Evolutionary conservation across 192 early-diverging fungal genomes (phyloP).

Genomic region (Coemansia sp.): DNA sequence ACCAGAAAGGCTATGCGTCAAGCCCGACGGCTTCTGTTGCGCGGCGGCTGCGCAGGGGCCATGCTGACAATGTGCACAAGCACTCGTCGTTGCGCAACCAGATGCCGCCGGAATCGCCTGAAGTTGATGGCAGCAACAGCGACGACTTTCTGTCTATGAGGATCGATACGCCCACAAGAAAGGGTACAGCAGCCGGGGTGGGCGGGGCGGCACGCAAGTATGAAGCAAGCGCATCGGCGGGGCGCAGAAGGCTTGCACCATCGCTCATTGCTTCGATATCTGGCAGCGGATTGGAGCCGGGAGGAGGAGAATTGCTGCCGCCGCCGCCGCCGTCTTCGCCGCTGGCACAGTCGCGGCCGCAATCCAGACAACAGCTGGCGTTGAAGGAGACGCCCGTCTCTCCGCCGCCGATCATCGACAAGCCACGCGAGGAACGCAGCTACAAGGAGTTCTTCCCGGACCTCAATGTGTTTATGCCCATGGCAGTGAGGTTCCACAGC

Average conservation of each 20-base stretch:
- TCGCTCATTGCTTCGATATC: conserved; percentile 14
- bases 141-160: background rate
- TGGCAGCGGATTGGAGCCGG: background rate
- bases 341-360: background rate
- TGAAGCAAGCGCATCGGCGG: background rate
- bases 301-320: too few species aligned
- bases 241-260: conserved; percentile 13
- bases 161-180: background rate
- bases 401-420: conserved; percentile 43
- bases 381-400: conserved; percentile 7
- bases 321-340: background rate
- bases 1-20: conserved; percentile 30
- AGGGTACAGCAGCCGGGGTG: background rate
- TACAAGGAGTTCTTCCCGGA: conserved; percentile 83
- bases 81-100: conserved; percentile 15
- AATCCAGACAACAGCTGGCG: conserved; percentile 1
- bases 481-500: conserved; percentile 15
- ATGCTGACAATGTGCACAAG: conserved; percentile 21
- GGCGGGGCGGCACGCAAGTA: background rate
- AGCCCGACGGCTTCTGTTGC: conserved; percentile 27
- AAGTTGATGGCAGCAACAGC: conserved; percentile 1
- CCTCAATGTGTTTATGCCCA: conserved; percentile 55
- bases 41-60: conserved; percentile 27
- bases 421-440: conserved; percentile 85
- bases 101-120: conserved; percentile 4